These are phyloP conservation scores for Ophiostoma ulmi DNA, from an alignment of 2,329 filamentous ascomycete genomes.

Conservation along the genomic window DNA sequence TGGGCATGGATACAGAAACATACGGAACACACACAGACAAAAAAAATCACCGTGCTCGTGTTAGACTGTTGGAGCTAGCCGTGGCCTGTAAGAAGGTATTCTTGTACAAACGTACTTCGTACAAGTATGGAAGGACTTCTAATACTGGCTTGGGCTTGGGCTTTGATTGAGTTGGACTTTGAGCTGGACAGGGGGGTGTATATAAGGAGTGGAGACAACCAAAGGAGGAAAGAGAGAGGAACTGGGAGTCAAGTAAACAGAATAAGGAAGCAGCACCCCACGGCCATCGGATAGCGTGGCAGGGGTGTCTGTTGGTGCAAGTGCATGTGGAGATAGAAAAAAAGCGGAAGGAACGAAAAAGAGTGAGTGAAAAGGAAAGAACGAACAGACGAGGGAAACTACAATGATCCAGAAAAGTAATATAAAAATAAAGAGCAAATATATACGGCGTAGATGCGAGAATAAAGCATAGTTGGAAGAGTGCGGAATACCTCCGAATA, in stretches of 20 bases:
- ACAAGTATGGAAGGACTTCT: background rate
- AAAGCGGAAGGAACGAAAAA: background rate
- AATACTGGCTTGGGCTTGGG: background rate
- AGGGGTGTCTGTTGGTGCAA: background rate
- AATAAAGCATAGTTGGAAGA: background rate
- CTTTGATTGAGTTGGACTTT: background rate
- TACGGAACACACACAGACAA: background rate
- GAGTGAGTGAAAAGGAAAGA: background rate
- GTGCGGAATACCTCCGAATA: background rate
- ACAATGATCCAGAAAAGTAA: background rate
- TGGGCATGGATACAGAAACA: background rate
- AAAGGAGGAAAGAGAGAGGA: background rate
- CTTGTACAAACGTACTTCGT: background rate
- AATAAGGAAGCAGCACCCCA: slow-evolving; percentile 1
- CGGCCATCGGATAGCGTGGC: slow-evolving; percentile 8
- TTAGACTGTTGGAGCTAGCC: background rate
- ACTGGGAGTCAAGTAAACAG: background rate
- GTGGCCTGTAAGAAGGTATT: background rate
- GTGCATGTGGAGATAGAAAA: background rate
- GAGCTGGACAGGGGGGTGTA: slow-evolving; percentile 5
- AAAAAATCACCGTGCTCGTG: background rate
- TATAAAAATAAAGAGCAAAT: background rate
- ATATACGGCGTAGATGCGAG: too few species aligned
- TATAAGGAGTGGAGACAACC: background rate
- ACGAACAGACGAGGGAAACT: background rate